A percentile compares a stretch with the other conserved stretches of the same genome.
Conservation (phyloP, 2,329 filamentous ascomycete species). For the Trichoderma harzianum region DNA sequence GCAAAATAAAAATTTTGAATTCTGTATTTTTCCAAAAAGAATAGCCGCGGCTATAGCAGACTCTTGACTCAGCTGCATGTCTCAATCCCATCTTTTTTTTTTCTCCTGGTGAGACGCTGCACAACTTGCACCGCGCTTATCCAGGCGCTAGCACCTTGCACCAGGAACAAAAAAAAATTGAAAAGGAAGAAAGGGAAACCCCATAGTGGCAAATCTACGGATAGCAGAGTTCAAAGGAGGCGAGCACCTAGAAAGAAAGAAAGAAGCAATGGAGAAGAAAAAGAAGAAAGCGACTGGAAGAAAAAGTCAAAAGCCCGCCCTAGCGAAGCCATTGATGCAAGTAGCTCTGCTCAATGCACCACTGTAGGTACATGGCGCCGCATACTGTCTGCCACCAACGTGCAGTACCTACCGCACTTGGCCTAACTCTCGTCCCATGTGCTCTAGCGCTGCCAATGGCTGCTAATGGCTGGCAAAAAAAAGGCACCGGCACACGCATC, state of each 20-base stretch:
- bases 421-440: neutral
- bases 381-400: neutral
- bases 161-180: neutral
- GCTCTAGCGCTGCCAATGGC: neutral
- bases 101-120: neutral
- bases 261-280: neutral
- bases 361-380: neutral
- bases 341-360: neutral
- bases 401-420: neutral
- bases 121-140: conserved; percentile 1
- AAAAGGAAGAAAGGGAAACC: neutral
- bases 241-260: neutral
- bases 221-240: neutral
- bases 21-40: neutral
- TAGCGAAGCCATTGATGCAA: neutral
- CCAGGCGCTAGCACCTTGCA: neutral
- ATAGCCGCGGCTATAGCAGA: neutral
- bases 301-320: neutral
- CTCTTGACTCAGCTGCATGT: neutral
- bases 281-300: neutral
- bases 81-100: neutral
- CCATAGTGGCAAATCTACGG: neutral
- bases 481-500: neutral
- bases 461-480: neutral
- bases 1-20: neutral